These are phyloP conservation scores for Nidula microcarpa DNA, from an alignment of 768 basidiomycete genomes.

Conservation along the genomic window DNA sequence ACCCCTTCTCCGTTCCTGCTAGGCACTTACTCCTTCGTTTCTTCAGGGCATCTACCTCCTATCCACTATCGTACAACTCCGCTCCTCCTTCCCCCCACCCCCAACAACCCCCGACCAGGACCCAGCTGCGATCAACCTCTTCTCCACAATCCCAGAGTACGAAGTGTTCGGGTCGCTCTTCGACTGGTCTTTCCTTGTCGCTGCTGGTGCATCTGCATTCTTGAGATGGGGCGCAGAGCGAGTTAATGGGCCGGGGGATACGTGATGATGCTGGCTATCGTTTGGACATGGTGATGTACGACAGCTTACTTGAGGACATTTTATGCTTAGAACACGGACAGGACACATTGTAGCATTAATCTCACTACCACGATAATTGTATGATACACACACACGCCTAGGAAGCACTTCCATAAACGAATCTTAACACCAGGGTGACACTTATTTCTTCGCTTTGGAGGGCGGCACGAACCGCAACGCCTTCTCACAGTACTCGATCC, in stretches of 20 bases:
- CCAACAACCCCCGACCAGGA: constrained; percentile 14
- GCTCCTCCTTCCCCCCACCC: constrained; percentile 75
- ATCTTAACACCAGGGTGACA: too few relatives aligned
- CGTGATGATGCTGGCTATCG: too few relatives aligned
- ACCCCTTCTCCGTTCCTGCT: background rate
- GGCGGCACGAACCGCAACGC: too few relatives aligned
- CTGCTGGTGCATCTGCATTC: constrained; percentile 44
- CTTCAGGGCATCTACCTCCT: constrained; percentile 80
- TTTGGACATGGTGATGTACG: too few relatives aligned
- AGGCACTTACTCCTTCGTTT: background rate
- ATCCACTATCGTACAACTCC: constrained; percentile 78
- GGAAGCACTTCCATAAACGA: too few relatives aligned
- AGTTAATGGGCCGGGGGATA: constrained; percentile 11
- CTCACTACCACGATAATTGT: too few relatives aligned
- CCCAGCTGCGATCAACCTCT: constrained; percentile 42
- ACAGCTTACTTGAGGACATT: too few relatives aligned
- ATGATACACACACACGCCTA: too few relatives aligned
- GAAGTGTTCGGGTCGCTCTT: constrained; percentile 73
- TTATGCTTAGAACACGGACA: too few relatives aligned
- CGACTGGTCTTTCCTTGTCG: constrained; percentile 66
- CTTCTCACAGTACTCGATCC: too few relatives aligned
- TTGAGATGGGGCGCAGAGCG: constrained; percentile 55
- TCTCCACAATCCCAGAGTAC: constrained; percentile 70
- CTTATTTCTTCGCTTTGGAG: constrained; percentile 16
- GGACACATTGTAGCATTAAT: too few relatives aligned